phyloP scores from a whole-genome alignment of 2,329 filamentous ascomycete genomes.

The Epichloe aotearoae region DNA sequence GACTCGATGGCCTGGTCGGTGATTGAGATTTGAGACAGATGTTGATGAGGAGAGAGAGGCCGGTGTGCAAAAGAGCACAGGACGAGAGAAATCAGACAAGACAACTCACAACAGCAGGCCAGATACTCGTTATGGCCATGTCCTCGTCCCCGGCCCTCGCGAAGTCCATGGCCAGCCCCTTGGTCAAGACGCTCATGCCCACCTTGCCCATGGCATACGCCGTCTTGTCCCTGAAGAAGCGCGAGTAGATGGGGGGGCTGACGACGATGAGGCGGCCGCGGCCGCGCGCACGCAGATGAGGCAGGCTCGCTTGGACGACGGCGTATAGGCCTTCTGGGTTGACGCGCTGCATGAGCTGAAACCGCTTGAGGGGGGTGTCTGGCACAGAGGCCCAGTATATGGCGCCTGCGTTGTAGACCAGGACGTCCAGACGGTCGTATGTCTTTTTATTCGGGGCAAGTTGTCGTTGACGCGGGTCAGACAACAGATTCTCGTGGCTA shows the following conservation, averaged over 20 bases:
- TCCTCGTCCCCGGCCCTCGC: constrained; percentile 36
- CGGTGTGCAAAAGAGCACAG: not conserved
- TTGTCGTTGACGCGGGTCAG: too few relatives aligned
- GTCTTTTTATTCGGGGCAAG: constrained; percentile 16
- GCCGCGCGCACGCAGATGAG: constrained; percentile 37
- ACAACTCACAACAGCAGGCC: constrained; percentile 57
- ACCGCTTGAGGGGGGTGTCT: constrained; percentile 61
- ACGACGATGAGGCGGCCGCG: constrained; percentile 62
- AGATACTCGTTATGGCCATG: constrained; percentile 72
- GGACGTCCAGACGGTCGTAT: constrained; percentile 54
- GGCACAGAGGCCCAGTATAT: constrained; percentile 73
- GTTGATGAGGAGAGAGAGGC: too few relatives aligned
- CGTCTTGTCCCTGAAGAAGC: constrained; percentile 77
- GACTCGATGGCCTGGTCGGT: constrained; percentile 49
- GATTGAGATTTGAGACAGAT: too few relatives aligned
- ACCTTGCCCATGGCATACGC: constrained; percentile 72
- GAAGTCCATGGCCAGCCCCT: constrained; percentile 74
- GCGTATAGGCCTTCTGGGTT: constrained; percentile 68
- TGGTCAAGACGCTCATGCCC: constrained; percentile 69
- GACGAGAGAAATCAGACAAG: not conserved
- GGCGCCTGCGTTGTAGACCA: constrained; percentile 74
- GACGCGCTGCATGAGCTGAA: constrained; percentile 63
- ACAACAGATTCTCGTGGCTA: not conserved
- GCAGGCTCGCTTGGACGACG: constrained; percentile 53
- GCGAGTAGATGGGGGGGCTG: constrained; percentile 70